These are phyloP conservation scores for Claviceps sp. DNA, from an alignment of 2,329 filamentous ascomycete species.

Conservation along the genomic window DNA sequence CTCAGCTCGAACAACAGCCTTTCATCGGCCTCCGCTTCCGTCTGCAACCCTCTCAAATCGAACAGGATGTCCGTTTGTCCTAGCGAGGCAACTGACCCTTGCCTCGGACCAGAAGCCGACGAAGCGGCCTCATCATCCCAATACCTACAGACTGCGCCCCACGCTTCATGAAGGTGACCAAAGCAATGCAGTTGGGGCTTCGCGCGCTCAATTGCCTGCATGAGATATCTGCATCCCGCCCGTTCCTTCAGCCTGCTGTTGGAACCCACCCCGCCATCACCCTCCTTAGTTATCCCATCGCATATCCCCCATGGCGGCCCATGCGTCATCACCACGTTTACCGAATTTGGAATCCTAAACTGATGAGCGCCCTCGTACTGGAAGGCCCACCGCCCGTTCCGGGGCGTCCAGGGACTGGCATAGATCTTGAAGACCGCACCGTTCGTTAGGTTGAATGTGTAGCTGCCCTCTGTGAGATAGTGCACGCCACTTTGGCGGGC, in stretches of 20 bases:
- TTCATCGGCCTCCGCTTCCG: too few species aligned
- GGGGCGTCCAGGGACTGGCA: slow-evolving; percentile 40
- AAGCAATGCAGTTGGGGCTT: slow-evolving; percentile 40
- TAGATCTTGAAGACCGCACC: slow-evolving; percentile 35
- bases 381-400: slow-evolving; percentile 29
- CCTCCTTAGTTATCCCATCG: slow-evolving; percentile 17
- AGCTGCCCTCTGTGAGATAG: slow-evolving; percentile 34
- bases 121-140: too few species aligned
- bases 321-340: slow-evolving; percentile 40
- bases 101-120: too few species aligned
- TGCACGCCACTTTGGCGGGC: slow-evolving; percentile 25
- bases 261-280: too few species aligned
- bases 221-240: slow-evolving; percentile 30
- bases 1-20: too few species aligned
- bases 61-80: too few species aligned
- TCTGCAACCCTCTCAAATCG: too few species aligned
- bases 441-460: slow-evolving; percentile 34
- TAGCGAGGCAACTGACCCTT: too few species aligned
- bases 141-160: slow-evolving; percentile 26
- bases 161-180: slow-evolving; percentile 46
- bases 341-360: slow-evolving; percentile 20
- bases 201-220: slow-evolving; percentile 28
- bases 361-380: slow-evolving; percentile 31
- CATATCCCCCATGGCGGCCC: slow-evolving; percentile 39
- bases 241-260: slow-evolving; percentile 8